Percentiles rank a stretch among this genome's conserved stretches.
Evolutionary conservation across 345 rosid species (phyloP).

Genomic region (Microcos paniculata): DNA sequence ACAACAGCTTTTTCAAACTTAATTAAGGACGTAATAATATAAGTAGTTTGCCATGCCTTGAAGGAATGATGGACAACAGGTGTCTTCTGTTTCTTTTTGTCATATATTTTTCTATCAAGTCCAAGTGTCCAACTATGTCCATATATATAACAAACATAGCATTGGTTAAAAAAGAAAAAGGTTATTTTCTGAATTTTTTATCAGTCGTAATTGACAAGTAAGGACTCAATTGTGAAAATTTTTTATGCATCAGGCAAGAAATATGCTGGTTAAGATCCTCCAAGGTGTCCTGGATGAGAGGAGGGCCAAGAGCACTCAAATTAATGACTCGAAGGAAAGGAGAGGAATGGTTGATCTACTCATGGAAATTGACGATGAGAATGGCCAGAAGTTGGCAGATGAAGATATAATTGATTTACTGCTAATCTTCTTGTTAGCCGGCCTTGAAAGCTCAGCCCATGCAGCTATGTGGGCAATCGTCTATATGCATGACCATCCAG

Average conservation of each 20-base stretch:
- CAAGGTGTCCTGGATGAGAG: conserved; percentile 26
- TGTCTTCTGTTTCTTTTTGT: too few relatives aligned
- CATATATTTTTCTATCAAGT: too few relatives aligned
- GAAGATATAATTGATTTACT: conserved; percentile 32
- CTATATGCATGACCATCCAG: conserved; percentile 24
- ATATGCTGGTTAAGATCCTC: conserved; percentile 24
- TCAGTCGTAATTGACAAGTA: not conserved
- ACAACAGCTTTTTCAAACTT: not conserved
- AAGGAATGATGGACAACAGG: too few relatives aligned
- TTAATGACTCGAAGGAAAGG: not conserved
- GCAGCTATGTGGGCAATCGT: conserved; percentile 28
- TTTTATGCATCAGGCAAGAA: conserved; percentile 24
- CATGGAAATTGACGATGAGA: conserved; percentile 35
- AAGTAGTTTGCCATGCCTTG: too few relatives aligned
- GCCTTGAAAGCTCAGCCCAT: conserved; percentile 35
- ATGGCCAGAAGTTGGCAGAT: conserved; percentile 24
- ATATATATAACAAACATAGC: too few relatives aligned
- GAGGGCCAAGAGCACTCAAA: not conserved
- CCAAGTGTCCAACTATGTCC: too few relatives aligned
- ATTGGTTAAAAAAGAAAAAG: too few relatives aligned
- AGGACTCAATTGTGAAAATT: not conserved
- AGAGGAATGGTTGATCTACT: conserved; percentile 33
- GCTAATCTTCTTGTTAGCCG: conserved; percentile 30
- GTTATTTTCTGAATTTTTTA: not conserved
- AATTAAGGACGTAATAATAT: too few relatives aligned